Base-by-base conservation (phyloP, 2,329 filamentous ascomycete species). In the Orbilia brochopaga region DNA sequence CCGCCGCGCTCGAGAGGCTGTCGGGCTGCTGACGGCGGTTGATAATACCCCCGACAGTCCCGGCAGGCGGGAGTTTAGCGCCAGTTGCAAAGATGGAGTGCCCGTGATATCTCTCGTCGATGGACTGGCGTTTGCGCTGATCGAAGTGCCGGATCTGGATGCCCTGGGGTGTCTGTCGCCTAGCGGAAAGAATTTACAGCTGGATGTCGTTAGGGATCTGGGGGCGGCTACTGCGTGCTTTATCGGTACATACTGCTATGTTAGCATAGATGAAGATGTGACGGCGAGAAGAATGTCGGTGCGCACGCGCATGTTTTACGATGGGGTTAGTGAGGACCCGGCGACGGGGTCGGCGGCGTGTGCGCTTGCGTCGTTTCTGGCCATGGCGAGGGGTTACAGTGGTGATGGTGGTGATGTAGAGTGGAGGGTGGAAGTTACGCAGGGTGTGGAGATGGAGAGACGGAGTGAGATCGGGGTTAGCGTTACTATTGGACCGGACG, bases 71-170 rank as follows among this genome's bases (percentile, higher is more conserved):
- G 72, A 69, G 2, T 77, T 82, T 53, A 77, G 77, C 21, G 60
- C 77, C n/a, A 79, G 79, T 2, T 81, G 82, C 78, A 74, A 80
- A 32, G 69, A 75, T 10, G 27, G 56, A 13, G 81, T 83, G 7
- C 83, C 84, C 13, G 76, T 85, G 17, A 83, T 87, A 63, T 87
- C 85, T 74, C 85, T 92, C 51, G 89, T 91, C 37, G 86, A 85
- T 50, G 90, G 90, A 53, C 89, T 92, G 87, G 85, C 85, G 0
- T 92, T 91, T 78, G 79, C 86, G n/a, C 83, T 90, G 32, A 81
- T 89, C 13, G 80, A 85, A 74, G 81, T 94, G 21, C 81, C 85
- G 0, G 83, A 82, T 60, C 79, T 90, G 8, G 85, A 86, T 30
- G 82, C 84, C 6, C 81, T 93, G 17, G 82, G 80, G 3, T 75